phyloP scores from a whole-genome alignment of 768 basidiomycete species.

The Macrolepiota dolichaula region DNA sequence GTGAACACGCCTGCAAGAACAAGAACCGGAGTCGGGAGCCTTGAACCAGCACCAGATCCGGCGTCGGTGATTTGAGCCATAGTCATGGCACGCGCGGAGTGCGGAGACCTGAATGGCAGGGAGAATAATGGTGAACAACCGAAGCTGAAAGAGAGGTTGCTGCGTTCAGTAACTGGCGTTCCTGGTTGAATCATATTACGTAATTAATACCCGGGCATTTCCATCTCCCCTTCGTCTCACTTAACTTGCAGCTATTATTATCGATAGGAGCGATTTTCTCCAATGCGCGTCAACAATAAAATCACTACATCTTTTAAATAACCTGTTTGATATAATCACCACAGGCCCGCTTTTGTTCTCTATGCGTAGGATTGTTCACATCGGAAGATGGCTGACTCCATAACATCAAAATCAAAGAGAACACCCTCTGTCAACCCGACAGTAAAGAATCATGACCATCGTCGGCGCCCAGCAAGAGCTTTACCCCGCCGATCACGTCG shows the following conservation, averaged over 20 bases:
- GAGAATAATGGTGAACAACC: neutral
- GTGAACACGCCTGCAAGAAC: constrained; percentile 57
- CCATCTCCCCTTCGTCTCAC: neutral
- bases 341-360: too few species aligned
- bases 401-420: too few species aligned
- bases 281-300: neutral
- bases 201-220: neutral
- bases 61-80: neutral
- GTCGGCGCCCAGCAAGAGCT: too few species aligned
- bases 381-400: too few species aligned
- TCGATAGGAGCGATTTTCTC: neutral
- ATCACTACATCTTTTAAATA: too few species aligned
- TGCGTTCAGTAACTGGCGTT: neutral
- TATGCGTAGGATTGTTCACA: too few species aligned
- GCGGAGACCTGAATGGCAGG: neutral
- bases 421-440: too few species aligned
- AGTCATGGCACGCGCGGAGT: neutral
- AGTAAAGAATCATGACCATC: too few species aligned
- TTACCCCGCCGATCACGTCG: too few species aligned
- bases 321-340: too few species aligned
- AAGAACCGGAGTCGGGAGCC: constrained; percentile 55
- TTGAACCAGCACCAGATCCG: constrained; percentile 53
- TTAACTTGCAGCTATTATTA: neutral
- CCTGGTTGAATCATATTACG: neutral
- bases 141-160: too few species aligned